A percentile compares a stretch with the other conserved stretches of the same genome.
These are phyloP conservation scores for Diplosphaera chodatii DNA, from an alignment of 139 green algal genomes.

Conservation along the genomic window DNA sequence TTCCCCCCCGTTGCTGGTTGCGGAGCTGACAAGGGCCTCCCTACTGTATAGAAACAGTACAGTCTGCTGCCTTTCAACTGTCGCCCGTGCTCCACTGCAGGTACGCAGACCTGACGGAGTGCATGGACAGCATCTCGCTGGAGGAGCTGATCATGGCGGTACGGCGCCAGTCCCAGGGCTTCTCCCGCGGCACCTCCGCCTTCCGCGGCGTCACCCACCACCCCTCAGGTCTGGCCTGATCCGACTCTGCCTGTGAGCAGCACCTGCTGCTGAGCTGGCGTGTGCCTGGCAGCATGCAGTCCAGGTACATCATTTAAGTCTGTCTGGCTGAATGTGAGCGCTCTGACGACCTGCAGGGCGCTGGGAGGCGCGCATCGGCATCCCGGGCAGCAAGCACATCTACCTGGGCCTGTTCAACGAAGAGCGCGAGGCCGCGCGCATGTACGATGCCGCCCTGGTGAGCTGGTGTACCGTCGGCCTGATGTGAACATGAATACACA, in stretches of 20 bases:
- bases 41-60: not conserved
- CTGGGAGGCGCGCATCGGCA: constrained; percentile 80
- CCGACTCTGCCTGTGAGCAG: no score
- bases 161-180: constrained; percentile 52
- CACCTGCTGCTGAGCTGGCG: no score
- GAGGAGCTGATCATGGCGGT: not conserved
- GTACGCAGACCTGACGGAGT: constrained; percentile 68
- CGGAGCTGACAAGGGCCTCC: not conserved
- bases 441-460: constrained; percentile 71
- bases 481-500: no score
- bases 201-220: constrained; percentile 83
- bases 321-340: no score
- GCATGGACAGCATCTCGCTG: constrained; percentile 57
- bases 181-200: constrained; percentile 71
- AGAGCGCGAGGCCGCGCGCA: constrained; percentile 24
- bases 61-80: no score
- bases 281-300: no score
- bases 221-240: constrained; percentile 52
- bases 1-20: no score
- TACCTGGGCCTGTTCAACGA: constrained; percentile 75
- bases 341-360: no score
- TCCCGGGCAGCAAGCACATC: constrained; percentile 83
- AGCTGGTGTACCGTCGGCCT: no score
- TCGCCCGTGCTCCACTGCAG: no score
- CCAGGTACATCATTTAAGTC: no score